Base-by-base conservation (phyloP, 2,329 filamentous ascomycete species). In the Apiospora koreana region DNA sequence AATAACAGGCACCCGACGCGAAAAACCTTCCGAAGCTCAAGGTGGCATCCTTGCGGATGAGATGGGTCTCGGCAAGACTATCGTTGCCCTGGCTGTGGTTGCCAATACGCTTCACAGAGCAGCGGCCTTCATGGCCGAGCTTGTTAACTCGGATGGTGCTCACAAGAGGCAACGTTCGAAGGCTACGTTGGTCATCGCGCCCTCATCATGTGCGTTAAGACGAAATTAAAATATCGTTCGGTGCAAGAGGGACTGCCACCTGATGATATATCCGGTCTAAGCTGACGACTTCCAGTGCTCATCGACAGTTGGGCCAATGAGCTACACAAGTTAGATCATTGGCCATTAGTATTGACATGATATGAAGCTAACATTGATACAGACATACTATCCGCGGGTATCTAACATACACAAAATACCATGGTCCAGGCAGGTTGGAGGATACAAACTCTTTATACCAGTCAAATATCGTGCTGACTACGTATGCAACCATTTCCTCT, bases 21-120 rank as follows among this genome's bases (percentile, higher is more conserved):
- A 23, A 0, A 16, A n/a, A n/a, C 38, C 68, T 4, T 21, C 8
- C 8, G 54, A 69, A 16, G 21, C 54, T 8, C 54, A 21, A 35
- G 68, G 68, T n/a, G 68, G 68, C 50, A 69, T 69, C 10, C 54
- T 69, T 16, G 68, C 68, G 12, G 68, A 69, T 48, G 68, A 69
- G 18, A 69, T 69, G 68, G 68, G 68, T 4, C 41, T 65, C 1
- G 68, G 68, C 0, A 69, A 69, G 46, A 69, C 68, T 1, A 23
- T 69, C 12, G 64, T 31, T 12, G 45, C 31, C 23, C 31, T 69
- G n/a, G 38, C 35, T n/a, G 48, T 43, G 1, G 46, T 69, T 9
- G 50, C 45, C 18, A 28, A n/a, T 16, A 58, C 18, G 16, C 25
- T 68, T 23, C 2, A 42, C 3, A n/a, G 16, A n/a, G 23, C 21